Conservation (phyloP, 2,329 filamentous ascomycete genomes). For the Falciphora oryzae region DNA sequence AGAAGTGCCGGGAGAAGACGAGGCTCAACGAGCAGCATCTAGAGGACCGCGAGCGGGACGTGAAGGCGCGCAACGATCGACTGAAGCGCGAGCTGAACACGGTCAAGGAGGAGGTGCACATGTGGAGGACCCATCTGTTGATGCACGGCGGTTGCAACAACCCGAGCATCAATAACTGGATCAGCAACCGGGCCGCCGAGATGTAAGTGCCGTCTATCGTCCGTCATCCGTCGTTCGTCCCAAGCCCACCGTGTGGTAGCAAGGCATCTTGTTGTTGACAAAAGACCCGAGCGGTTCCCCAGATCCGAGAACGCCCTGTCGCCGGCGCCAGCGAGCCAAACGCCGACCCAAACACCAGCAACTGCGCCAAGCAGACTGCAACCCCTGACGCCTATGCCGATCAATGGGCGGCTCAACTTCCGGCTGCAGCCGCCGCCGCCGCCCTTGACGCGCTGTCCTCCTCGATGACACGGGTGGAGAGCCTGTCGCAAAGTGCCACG, state of each 20-base stretch:
- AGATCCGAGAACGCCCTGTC: background rate
- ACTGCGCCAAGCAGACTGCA: slow-evolving; percentile 1
- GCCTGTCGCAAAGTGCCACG: no score
- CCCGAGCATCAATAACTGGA: slow-evolving; percentile 9
- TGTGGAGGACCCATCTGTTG: slow-evolving; percentile 3
- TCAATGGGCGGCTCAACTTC: slow-evolving; percentile 3
- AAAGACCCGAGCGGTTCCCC: background rate
- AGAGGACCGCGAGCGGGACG: background rate
- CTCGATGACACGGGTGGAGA: background rate
- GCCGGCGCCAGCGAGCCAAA: background rate
- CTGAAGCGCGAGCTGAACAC: slow-evolving; percentile 6
- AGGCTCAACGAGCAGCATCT: slow-evolving; percentile 6
- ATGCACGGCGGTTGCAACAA: slow-evolving; percentile 5
- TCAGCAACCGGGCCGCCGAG: slow-evolving; percentile 2
- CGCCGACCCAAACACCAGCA: background rate
- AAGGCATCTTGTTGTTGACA: background rate
- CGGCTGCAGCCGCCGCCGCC: background rate
- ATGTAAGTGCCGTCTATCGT: slow-evolving; percentile 2
- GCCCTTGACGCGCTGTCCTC: background rate
- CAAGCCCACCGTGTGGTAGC: background rate
- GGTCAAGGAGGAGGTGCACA: background rate
- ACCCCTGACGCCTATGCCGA: background rate
- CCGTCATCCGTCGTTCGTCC: no score
- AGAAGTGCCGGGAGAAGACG: slow-evolving; percentile 9
- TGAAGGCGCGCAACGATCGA: background rate